These are phyloP conservation scores for Phytophthora multivora DNA, from an alignment of 352 stramenopile genomes.

Conservation along the genomic window DNA sequence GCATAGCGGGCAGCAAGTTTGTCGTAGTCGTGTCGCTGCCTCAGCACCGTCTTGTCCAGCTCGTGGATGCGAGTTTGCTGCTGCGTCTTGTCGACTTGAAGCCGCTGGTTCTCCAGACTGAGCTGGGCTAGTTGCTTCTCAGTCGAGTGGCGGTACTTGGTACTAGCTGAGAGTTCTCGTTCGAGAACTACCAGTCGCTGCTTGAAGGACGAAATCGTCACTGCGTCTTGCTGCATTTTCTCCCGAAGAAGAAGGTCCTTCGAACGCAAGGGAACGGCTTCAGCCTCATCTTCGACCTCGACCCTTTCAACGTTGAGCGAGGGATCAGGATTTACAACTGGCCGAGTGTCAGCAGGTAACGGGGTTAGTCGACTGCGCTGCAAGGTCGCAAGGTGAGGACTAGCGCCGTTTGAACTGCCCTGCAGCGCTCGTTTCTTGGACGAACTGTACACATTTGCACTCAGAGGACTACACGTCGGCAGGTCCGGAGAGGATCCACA, in stretches of 20 bases:
- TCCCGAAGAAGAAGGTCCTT: slow-evolving; percentile 24
- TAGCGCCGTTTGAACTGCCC: slow-evolving; percentile 27
- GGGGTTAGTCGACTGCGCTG: slow-evolving; percentile 67
- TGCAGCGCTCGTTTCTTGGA: slow-evolving; percentile 65
- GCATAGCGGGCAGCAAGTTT: slow-evolving; percentile 70
- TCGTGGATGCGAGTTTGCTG: slow-evolving; percentile 49
- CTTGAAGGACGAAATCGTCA: slow-evolving; percentile 52
- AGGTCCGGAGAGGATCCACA: slow-evolving; percentile 67
- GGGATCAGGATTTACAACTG: slow-evolving; percentile 32
- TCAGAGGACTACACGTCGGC: slow-evolving; percentile 57
- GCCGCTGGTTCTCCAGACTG: slow-evolving; percentile 42
- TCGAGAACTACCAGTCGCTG: slow-evolving; percentile 52
- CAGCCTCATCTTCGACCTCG: too few species aligned
- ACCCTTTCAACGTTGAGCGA: not conserved
- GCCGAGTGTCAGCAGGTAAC: slow-evolving; percentile 55
- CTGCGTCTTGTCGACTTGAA: slow-evolving; percentile 42
- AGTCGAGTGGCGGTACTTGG: slow-evolving; percentile 30
- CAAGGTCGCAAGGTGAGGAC: slow-evolving; percentile 45
- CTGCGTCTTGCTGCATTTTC: slow-evolving; percentile 38
- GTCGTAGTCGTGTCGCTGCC: slow-evolving; percentile 68
- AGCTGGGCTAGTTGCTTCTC: slow-evolving; percentile 49
- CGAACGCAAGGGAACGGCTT: not conserved
- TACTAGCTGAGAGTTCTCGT: slow-evolving; percentile 39
- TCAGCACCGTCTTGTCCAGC: slow-evolving; percentile 44
- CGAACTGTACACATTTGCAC: slow-evolving; percentile 62